Base-by-base conservation (phyloP, 1,139 yeast species). In the Saccharomyces hybrid region DNA sequence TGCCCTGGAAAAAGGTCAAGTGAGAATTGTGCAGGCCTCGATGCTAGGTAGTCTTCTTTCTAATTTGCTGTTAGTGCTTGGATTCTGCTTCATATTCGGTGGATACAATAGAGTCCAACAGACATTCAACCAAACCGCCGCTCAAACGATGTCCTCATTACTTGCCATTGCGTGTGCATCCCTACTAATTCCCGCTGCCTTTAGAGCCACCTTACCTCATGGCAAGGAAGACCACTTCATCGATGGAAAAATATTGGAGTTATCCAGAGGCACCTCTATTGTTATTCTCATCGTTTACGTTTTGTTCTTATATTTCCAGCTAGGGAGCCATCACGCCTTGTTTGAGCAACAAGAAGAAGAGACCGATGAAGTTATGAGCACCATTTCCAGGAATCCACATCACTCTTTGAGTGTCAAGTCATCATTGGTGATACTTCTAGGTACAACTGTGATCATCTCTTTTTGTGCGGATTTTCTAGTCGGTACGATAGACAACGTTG, bases 21-120 rank as follows among this genome's bases (percentile, higher is more conserved):
- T 93, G 53, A 80, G 96, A 61, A 91, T 93, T 65, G 99, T 95
- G 47, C 97, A 93, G 72, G 96, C 98, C 2, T 86, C 96, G 34
- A 93, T 93, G 98, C 78, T 93, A 57, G 99, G 99, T 34, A 87
- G 96, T 54, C 87, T 93, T 59, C 77, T 93, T 56, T 88, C 96
- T 52, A 93, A 93, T 71, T 74, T 90, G 64, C 75, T 93, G 58
- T 78, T 95, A 57, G 99, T 93, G 5, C 78, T 93, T 58, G 99
- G 99, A n/a, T 86, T 95, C 71, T 90, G 98, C 68, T 95, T 93
- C 69, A 74, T 93, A 32, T 93, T 90, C 51, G 99, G 99, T 54
- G 99, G 99, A 14, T 78, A 84, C 68, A 86, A 88, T 61, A 80
- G 95, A 58, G 79, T 84, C 48, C 95, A 88, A 70, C 99, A 93